Percentiles rank a stretch among this genome's conserved stretches.
Conservation (phyloP, 2,329 filamentous ascomycete genomes). For the Cytospora schulzeri region DNA sequence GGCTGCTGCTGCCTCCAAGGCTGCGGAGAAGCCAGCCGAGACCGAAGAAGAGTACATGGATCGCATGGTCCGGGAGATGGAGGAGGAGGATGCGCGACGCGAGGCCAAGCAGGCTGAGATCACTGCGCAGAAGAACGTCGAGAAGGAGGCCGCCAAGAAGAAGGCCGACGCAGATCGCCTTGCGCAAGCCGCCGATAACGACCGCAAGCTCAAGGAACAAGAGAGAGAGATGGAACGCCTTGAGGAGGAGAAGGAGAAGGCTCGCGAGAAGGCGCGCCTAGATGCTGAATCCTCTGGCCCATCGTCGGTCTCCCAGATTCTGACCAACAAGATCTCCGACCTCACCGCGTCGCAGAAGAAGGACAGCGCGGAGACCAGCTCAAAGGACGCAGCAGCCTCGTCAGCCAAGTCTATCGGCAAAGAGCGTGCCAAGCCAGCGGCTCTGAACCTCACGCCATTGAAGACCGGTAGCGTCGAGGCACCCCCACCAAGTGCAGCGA, state of each 20-base stretch:
- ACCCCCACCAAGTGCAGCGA: conserved; percentile 87
- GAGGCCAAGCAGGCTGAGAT: conserved; percentile 51
- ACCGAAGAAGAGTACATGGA: conserved; percentile 56
- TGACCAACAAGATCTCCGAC: conserved; percentile 45
- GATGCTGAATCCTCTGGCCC: conserved; percentile 51
- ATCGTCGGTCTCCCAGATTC: conserved; percentile 54
- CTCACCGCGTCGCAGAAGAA: conserved; percentile 47
- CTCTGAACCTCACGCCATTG: conserved; percentile 80
- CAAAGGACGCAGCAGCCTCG: conserved; percentile 28
- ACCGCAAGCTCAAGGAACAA: conserved; percentile 70
- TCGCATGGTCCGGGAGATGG: conserved; percentile 64
- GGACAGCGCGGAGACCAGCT: conserved; percentile 50
- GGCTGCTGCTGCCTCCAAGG: conserved; percentile 35
- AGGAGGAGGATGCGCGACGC: conserved; percentile 54
- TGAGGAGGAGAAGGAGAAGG: conserved; percentile 69
- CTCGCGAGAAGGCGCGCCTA: conserved; percentile 53
- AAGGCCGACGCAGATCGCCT: conserved; percentile 46
- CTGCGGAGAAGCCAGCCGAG: conserved; percentile 36
- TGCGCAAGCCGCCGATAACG: conserved; percentile 56
- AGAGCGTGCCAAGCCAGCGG: conserved; percentile 72
- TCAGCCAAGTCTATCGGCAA: conserved; percentile 47
- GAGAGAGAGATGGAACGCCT: conserved; percentile 73
- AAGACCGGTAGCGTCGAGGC: conserved; percentile 87
- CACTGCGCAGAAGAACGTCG: conserved; percentile 44
- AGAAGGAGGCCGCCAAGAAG: conserved; percentile 51